These are phyloP conservation scores for Cercophora samala DNA, from an alignment of 495 filamentous ascomycete genomes.

Conservation along the genomic window DNA sequence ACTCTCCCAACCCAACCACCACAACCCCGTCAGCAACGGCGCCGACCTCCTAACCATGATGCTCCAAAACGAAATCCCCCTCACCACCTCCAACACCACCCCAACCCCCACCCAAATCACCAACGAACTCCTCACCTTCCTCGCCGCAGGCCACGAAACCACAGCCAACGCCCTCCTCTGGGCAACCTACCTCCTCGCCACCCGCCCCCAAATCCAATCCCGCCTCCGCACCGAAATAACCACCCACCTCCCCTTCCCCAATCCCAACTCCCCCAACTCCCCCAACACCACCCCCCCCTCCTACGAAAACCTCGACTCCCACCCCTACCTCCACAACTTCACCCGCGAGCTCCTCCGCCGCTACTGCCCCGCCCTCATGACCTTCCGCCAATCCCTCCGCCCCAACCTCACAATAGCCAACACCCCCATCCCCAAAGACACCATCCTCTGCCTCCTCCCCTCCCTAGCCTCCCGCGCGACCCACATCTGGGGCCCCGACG, in stretches of 20 bases:
- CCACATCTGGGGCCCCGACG: slow-evolving; percentile 29
- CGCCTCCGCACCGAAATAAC: slow-evolving; percentile 24
- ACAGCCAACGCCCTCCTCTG: slow-evolving; percentile 27
- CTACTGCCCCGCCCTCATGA: slow-evolving; percentile 21
- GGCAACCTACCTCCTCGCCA: slow-evolving; percentile 26
- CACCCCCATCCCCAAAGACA: slow-evolving; percentile 29
- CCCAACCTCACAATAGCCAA: too few species aligned
- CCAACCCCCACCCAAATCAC: too few species aligned
- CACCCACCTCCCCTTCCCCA: slow-evolving; percentile 4
- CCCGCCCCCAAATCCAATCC: slow-evolving; percentile 22
- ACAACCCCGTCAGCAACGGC: slow-evolving; percentile 52
- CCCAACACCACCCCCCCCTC: slow-evolving; percentile 8
- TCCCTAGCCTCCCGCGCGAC: slow-evolving; percentile 17
- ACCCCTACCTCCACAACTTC: slow-evolving; percentile 32
- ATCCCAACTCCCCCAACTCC: slow-evolving; percentile 11
- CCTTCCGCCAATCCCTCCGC: too few species aligned
- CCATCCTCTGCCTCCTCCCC: slow-evolving; percentile 21
- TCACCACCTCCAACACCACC: too few species aligned
- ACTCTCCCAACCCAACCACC: slow-evolving; percentile 17
- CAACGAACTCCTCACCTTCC: slow-evolving; percentile 28
- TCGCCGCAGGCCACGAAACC: slow-evolving; percentile 33
- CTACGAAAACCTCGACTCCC: slow-evolving; percentile 23
- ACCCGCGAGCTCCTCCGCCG: slow-evolving; percentile 33
- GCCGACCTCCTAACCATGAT: neutral
- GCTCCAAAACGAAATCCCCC: neutral